Conservation (phyloP, 495 filamentous ascomycete species). For the Lentithecium fluviatile region DNA sequence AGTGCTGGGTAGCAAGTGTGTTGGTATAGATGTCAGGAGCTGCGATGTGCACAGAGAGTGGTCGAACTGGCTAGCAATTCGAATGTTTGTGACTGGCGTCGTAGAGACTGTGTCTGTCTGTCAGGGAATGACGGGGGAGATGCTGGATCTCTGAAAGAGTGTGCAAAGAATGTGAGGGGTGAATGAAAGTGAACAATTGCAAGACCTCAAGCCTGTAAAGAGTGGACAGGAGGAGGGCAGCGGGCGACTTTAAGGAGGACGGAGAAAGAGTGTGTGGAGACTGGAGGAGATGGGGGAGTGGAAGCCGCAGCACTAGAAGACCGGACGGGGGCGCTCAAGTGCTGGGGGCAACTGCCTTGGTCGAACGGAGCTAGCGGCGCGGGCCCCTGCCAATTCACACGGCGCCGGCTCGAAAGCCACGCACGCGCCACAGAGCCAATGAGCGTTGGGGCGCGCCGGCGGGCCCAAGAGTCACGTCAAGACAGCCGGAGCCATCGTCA, state of each 20-base stretch:
- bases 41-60: constrained; percentile 10
- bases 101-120: constrained; percentile 14
- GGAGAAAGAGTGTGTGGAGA: neutral
- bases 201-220: constrained; percentile 36
- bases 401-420: neutral
- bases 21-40: neutral
- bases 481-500: neutral
- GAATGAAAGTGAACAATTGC: constrained; percentile 18
- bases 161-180: constrained; percentile 19
- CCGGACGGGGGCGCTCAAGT: no score
- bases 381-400: neutral
- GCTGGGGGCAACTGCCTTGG: neutral
- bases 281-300: constrained; percentile 9
- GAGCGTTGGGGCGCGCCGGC: neutral
- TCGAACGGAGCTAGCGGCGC: neutral
- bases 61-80: constrained; percentile 32
- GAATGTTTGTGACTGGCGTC: constrained; percentile 7
- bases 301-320: no score
- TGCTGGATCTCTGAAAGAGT: constrained; percentile 25
- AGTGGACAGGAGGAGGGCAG: constrained; percentile 29
- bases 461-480: neutral
- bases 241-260: constrained; percentile 14
- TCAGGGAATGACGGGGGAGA: constrained; percentile 25
- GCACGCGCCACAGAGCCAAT: neutral
- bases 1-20: constrained; percentile 22